These are phyloP conservation scores for Fusarium sp. DNA, from an alignment of 2,329 filamentous ascomycete genomes.

Conservation along the genomic window DNA sequence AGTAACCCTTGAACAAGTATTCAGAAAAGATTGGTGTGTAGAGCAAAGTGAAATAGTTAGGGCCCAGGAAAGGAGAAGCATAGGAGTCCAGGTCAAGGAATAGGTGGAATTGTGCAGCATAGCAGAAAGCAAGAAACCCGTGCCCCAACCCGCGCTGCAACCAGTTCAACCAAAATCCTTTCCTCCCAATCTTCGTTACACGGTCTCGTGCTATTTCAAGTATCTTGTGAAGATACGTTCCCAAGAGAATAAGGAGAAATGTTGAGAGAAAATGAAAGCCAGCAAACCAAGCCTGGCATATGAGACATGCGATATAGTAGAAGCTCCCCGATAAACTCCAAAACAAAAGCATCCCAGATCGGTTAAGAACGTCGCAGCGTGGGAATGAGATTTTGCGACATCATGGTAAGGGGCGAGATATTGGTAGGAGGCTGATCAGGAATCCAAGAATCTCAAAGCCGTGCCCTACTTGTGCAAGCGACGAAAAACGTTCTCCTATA, in stretches of 20 bases:
- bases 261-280: conserved; percentile 34
- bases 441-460: conserved; percentile 18
- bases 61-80: conserved; percentile 23
- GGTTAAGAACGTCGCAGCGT: conserved; percentile 26
- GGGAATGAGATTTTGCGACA: conserved; percentile 27
- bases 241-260: conserved; percentile 26
- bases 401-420: conserved; percentile 10
- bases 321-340: conserved; percentile 45
- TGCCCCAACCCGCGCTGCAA: conserved; percentile 44
- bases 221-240: conserved; percentile 34
- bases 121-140: conserved; percentile 47
- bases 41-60: conserved; percentile 38
- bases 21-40: conserved; percentile 36
- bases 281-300: conserved; percentile 39
- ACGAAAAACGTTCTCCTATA: conserved; percentile 21
- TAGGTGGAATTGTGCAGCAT: conserved; percentile 46
- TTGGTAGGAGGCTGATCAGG: conserved; percentile 10
- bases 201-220: conserved; percentile 30
- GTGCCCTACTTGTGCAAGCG: conserved; percentile 15
- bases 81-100: conserved; percentile 34
- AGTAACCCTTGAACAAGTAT: conserved; percentile 27
- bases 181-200: conserved; percentile 38
- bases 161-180: conserved; percentile 38
- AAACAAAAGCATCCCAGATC: conserved; percentile 40
- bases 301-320: conserved; percentile 41